These are phyloP conservation scores for Cladophialophora exuberans DNA, from an alignment of 2,329 filamentous ascomycete genomes.

Conservation along the genomic window DNA sequence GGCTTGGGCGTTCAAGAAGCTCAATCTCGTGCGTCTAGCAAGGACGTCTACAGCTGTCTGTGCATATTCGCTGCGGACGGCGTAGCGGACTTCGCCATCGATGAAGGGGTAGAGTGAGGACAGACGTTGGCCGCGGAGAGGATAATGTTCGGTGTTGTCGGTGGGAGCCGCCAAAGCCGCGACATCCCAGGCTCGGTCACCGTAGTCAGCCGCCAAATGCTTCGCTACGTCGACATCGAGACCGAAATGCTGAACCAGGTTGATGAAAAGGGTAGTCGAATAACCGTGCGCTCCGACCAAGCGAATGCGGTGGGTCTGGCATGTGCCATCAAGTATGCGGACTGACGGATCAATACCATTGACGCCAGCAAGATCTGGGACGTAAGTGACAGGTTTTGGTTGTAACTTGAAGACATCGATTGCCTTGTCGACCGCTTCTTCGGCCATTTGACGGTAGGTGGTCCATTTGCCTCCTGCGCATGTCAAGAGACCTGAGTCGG, in stretches of 20 bases:
- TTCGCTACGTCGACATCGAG: constrained; percentile 89
- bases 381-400: constrained; percentile 26
- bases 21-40: constrained; percentile 79
- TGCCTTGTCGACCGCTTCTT: constrained; percentile 78
- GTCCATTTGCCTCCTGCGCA: constrained; percentile 93
- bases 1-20: constrained; percentile 90
- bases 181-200: constrained; percentile 90
- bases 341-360: constrained; percentile 33
- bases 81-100: constrained; percentile 89
- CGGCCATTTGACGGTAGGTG: constrained; percentile 90
- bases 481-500: constrained; percentile 77
- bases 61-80: constrained; percentile 84
- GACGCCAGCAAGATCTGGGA: constrained; percentile 30
- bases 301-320: constrained; percentile 81
- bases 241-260: constrained; percentile 89
- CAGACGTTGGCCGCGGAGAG: constrained; percentile 79
- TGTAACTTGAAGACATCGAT: constrained; percentile 32
- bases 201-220: constrained; percentile 84
- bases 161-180: constrained; percentile 79
- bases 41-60: constrained; percentile 88
- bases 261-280: constrained; percentile 90
- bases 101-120: constrained; percentile 86
- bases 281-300: constrained; percentile 84
- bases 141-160: constrained; percentile 69
- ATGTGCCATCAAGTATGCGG: constrained; percentile 61